phyloP scores from a whole-genome alignment of 116 monocot genomes.

The Zostera marina region DNA sequence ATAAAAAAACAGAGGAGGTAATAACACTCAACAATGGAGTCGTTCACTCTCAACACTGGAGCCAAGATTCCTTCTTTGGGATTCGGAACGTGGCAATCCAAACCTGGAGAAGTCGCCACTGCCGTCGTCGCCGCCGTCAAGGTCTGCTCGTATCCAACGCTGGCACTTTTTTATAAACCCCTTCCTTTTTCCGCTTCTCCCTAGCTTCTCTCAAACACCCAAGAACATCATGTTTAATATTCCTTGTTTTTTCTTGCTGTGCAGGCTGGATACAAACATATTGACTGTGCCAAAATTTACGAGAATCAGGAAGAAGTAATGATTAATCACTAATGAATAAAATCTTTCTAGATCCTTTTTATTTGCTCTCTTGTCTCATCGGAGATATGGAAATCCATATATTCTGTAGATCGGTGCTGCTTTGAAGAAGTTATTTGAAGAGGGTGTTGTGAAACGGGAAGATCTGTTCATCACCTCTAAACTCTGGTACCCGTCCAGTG shows the following conservation, averaged over 20 bases:
- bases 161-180: not conserved
- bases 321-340: too few relatives aligned
- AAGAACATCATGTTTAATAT: too few relatives aligned
- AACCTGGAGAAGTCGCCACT: slow-evolving; percentile 29
- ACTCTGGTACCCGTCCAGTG: slow-evolving; percentile 33
- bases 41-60: slow-evolving; percentile 59
- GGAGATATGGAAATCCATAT: too few relatives aligned
- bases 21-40: not conserved
- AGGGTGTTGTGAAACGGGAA: slow-evolving; percentile 65
- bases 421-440: slow-evolving; percentile 55
- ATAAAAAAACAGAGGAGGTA: not conserved
- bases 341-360: too few relatives aligned
- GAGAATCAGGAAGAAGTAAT: slow-evolving; percentile 74
- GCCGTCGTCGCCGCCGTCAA: slow-evolving; percentile 57
- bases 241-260: slow-evolving; percentile 1
- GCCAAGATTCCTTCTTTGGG: slow-evolving; percentile 69
- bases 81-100: slow-evolving; percentile 58
- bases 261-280: slow-evolving; percentile 80
- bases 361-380: not conserved
- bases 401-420: slow-evolving; percentile 52
- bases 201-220: too few relatives aligned
- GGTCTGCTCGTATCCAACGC: slow-evolving; percentile 15
- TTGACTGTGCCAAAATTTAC: slow-evolving; percentile 64
- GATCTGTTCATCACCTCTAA: slow-evolving; percentile 91
- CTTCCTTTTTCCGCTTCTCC: not conserved